Evolutionary conservation across 2,329 filamentous ascomycete species (phyloP).

Genomic region (Aspergillus caelatus): DNA sequence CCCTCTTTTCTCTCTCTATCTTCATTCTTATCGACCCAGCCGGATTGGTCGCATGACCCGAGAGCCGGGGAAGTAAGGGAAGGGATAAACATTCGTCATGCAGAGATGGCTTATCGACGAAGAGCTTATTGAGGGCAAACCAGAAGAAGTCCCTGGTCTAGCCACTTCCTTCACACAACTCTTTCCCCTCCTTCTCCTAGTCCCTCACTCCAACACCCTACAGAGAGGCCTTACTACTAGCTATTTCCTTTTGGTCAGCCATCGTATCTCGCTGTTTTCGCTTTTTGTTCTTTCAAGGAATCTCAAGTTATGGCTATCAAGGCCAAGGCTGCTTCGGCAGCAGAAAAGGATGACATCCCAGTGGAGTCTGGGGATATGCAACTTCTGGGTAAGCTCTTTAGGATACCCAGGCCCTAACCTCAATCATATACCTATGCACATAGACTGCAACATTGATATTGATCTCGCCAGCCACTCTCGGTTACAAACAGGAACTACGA

Average conservation of each 20-base stretch:
- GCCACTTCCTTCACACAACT: no score
- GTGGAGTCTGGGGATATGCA: conserved; percentile 26
- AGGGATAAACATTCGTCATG: background rate
- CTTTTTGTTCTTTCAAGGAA: background rate
- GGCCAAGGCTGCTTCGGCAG: background rate
- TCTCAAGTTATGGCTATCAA: background rate
- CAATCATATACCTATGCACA: background rate
- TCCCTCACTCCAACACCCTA: background rate
- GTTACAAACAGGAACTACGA: conserved; percentile 63
- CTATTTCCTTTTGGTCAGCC: background rate
- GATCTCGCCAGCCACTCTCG: conserved; percentile 33
- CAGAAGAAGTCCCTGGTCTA: no score
- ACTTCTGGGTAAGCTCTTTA: conserved; percentile 20
- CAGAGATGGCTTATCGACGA: background rate
- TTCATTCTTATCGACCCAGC: background rate
- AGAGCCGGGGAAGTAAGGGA: background rate
- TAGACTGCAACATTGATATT: background rate
- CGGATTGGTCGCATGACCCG: background rate
- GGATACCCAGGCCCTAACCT: background rate
- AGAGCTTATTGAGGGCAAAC: no score
- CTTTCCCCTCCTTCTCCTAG: no score
- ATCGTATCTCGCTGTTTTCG: background rate
- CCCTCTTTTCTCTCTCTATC: background rate
- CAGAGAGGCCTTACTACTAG: background rate
- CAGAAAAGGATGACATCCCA: conserved; percentile 3